Base-by-base conservation (phyloP, 495 filamentous ascomycete genomes). In the Neurospora pannonica region DNA sequence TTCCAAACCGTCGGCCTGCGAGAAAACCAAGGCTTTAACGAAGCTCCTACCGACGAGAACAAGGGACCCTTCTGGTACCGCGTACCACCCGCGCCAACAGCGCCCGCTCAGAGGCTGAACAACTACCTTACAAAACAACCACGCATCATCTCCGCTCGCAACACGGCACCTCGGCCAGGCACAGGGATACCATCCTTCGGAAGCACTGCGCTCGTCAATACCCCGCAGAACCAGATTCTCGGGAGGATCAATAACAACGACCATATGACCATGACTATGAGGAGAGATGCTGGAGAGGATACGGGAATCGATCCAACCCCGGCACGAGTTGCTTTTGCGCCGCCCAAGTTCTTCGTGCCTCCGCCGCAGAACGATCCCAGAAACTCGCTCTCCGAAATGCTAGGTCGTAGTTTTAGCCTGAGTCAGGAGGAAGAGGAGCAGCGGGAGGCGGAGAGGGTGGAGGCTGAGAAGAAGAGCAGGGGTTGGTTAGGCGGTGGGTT, bases 51-150 rank as follows among this genome's bases (percentile, higher is more conserved):
- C 69, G 82, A 82, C 54, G 79, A 83, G 0, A 76, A 83, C 40
- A 70, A 79, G 21, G 81, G 83, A 1, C 80, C 85, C n/a, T 86
- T 89, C 74, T 88, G 86, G 85, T 88, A 84, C 77, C 86, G 85
- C 71, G 83, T 93, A 2, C 92, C 93, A 19, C 82, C 90, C 17
- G 90, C 90, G 21, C 91, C 92, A 7, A 87, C 84, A 11, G 87
- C 86, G 24, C 91, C 90, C 6, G 88, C 91, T 11, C 90, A 90
- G 82, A 85, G 84, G 70, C 81, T 90, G 36, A 89, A 90, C 71
- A 92, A 90, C 74, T 67, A 31, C 54, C 90, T 89, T 17, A 82
- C 86, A 5, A 88, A 85, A 71, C 82, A 86, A 73, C 84, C 86
- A 13, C 78, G 81, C 54, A 67, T 67, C 28, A 67, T 67, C 15